Evolutionary conservation across 768 basidiomycete genomes (phyloP).

Genomic region (Lactarius psammicola): DNA sequence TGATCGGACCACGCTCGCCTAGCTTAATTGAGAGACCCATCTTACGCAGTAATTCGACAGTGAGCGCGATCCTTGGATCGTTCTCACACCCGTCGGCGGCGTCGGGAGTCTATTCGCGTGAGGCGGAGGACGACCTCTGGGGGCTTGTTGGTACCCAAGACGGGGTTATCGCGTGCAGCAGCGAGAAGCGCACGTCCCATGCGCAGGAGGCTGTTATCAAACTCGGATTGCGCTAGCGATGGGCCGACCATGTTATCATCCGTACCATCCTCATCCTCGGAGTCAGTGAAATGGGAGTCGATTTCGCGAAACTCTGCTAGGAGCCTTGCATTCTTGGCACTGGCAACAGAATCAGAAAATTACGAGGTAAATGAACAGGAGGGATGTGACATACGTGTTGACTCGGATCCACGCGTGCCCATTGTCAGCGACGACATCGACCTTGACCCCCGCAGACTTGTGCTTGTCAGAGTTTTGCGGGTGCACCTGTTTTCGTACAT

Average conservation of each 20-base stretch:
- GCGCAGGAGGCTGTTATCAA: slow-evolving; percentile 71
- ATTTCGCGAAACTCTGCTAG: slow-evolving; percentile 80
- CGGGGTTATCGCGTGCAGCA: slow-evolving; percentile 59
- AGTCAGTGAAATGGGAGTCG: slow-evolving; percentile 74
- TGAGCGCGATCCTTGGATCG: slow-evolving; percentile 61
- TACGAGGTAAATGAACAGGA: slow-evolving; percentile 15
- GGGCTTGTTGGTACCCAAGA: slow-evolving; percentile 38
- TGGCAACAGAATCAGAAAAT: slow-evolving; percentile 34
- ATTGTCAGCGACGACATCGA: slow-evolving; percentile 76
- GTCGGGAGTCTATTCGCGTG: slow-evolving; percentile 61
- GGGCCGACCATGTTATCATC: slow-evolving; percentile 30
- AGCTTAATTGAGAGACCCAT: slow-evolving; percentile 69
- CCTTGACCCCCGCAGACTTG: slow-evolving; percentile 49
- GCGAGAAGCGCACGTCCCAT: slow-evolving; percentile 67
- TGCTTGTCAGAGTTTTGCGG: slow-evolving; percentile 18
- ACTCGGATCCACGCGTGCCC: slow-evolving; percentile 80
- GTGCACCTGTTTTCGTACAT: slow-evolving; percentile 19
- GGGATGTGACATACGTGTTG: slow-evolving; percentile 67
- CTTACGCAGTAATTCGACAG: slow-evolving; percentile 50
- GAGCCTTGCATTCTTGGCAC: slow-evolving; percentile 74
- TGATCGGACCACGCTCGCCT: slow-evolving; percentile 48
- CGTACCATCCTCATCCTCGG: slow-evolving; percentile 42
- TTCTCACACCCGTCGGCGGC: slow-evolving; percentile 33
- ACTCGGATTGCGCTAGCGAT: slow-evolving; percentile 47
- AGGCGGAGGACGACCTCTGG: slow-evolving; percentile 62